Evolutionary conservation across 768 basidiomycete species (phyloP).

Genomic region (Lentinula guzmanii): DNA sequence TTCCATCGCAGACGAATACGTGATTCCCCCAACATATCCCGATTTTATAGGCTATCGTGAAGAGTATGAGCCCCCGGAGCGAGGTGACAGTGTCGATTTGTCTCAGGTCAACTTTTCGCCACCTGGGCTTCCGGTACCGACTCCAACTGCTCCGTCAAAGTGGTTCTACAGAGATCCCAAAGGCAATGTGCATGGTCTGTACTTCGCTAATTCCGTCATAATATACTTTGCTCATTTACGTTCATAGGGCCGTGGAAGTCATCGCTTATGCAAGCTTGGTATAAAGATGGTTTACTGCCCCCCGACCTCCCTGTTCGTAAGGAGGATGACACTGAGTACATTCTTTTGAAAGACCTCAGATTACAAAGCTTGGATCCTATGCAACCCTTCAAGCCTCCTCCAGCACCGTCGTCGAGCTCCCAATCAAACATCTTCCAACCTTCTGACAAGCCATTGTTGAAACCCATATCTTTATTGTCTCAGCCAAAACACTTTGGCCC

Average conservation of each 20-base stretch:
- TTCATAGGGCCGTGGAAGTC: constrained; percentile 77
- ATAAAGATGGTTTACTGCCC: constrained; percentile 77
- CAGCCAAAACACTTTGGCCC: constrained; percentile 84
- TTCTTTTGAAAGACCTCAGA: constrained; percentile 66
- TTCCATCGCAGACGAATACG: constrained; percentile 83
- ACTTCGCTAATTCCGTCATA: neutral
- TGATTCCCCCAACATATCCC: constrained; percentile 87
- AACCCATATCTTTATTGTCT: constrained; percentile 68
- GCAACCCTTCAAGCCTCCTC: constrained; percentile 58
- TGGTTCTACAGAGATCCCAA: constrained; percentile 88
- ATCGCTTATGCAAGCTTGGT: constrained; percentile 87
- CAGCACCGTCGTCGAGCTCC: constrained; percentile 35
- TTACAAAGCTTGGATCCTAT: constrained; percentile 78
- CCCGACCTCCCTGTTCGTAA: constrained; percentile 76
- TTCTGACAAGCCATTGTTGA: constrained; percentile 52
- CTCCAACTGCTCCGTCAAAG: constrained; percentile 57
- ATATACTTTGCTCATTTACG: constrained; percentile 8
- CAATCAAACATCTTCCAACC: constrained; percentile 17
- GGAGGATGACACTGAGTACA: constrained; percentile 67
- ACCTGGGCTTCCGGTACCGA: constrained; percentile 72
- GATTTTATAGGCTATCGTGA: constrained; percentile 68
- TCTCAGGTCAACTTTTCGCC: constrained; percentile 69
- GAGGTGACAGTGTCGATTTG: constrained; percentile 38
- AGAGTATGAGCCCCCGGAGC: constrained; percentile 52
- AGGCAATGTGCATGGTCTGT: constrained; percentile 68